phyloP scores from a whole-genome alignment of 164 flowering plant genomes.

The Piper longum region DNA sequence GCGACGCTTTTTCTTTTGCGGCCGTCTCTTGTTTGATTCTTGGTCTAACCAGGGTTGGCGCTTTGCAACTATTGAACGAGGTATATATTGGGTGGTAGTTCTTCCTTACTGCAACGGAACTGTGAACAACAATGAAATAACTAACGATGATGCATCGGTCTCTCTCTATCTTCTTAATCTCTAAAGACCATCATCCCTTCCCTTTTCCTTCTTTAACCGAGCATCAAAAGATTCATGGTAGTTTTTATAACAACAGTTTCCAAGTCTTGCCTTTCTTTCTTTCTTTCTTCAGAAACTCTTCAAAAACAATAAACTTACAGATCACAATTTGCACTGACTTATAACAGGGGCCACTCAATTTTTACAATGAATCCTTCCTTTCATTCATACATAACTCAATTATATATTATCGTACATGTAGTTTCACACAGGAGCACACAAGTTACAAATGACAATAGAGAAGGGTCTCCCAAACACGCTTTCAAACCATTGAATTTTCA shows the following conservation, averaged over 20 bases:
- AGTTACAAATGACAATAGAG: no score
- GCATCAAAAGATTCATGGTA: not conserved
- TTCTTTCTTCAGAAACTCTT: no score
- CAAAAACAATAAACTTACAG: no score
- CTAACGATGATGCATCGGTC: not conserved
- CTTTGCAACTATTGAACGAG: conserved; percentile 26
- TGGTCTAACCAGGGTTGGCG: conserved; percentile 48
- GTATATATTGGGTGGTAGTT: no score
- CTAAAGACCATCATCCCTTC: not conserved
- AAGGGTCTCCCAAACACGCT: not conserved
- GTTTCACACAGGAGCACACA: no score
- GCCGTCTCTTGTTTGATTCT: conserved; percentile 49
- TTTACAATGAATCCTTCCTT: no score
- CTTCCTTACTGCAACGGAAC: no score
- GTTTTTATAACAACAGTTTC: no score
- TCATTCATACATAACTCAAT: no score
- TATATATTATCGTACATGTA: no score
- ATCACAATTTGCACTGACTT: no score
- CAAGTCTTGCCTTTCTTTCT: not conserved
- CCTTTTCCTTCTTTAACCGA: not conserved
- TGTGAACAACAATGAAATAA: not conserved
- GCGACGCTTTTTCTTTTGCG: conserved; percentile 58
- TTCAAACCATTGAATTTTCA: conserved; percentile 4
- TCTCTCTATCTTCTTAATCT: not conserved
- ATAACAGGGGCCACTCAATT: no score